A percentile compares a stretch with the other conserved stretches of the same genome.
These are phyloP conservation scores for Apiosordaria backusii DNA, from an alignment of 495 filamentous ascomycete species.

Conservation along the genomic window DNA sequence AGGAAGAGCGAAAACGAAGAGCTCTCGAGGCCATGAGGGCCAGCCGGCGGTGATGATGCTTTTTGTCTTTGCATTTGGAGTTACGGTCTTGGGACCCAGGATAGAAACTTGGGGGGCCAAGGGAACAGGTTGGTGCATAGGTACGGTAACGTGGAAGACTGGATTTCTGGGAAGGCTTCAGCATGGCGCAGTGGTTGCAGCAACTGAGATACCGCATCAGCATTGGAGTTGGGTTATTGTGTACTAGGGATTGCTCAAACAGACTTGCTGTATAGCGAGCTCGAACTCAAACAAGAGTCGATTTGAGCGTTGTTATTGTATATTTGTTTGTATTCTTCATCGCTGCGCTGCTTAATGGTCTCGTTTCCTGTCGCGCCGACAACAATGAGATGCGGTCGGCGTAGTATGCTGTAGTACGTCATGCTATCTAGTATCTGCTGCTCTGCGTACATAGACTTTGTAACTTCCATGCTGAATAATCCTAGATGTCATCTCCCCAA, in stretches of 20 bases:
- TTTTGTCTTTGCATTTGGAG: constrained; percentile 2
- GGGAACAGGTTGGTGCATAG: constrained; percentile 5
- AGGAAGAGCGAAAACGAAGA: constrained; percentile 42
- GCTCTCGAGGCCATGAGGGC: constrained; percentile 17
- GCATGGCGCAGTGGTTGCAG: constrained; percentile 2
- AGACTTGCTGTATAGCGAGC: background rate
- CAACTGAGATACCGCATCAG: constrained; percentile 24
- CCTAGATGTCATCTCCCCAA: background rate
- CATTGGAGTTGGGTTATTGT: constrained; percentile 16
- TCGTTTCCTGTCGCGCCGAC: too few species aligned
- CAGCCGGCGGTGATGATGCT: constrained; percentile 7
- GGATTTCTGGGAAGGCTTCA: constrained; percentile 8
- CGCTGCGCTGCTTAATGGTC: background rate
- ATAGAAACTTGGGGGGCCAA: constrained; percentile 5
- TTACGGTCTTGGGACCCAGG: constrained; percentile 4
- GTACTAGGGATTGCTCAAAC: background rate
- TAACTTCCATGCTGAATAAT: background rate
- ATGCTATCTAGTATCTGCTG: background rate
- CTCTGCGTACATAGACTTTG: background rate
- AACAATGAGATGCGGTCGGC: background rate
- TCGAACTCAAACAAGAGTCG: background rate
- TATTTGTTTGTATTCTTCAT: background rate
- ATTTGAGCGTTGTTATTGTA: background rate
- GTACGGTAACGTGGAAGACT: background rate
- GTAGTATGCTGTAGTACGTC: background rate